Evolutionary conservation across 768 basidiomycete genomes (phyloP), one percentile per base, ranked within the genome.

Genomic region (Fomitopsis serialis): DNA sequence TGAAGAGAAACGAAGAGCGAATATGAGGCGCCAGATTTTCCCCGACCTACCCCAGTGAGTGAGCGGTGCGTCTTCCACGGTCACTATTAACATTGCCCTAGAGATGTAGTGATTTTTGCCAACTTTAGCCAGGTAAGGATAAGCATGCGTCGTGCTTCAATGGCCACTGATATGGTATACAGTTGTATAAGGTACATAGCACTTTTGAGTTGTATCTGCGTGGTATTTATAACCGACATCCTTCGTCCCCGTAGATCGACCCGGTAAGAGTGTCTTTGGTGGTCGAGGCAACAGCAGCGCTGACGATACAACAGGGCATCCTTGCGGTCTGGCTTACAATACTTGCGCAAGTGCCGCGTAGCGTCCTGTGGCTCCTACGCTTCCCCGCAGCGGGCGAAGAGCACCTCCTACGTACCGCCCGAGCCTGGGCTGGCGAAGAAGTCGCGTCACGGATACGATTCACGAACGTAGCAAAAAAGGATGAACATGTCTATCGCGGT

Each of bases 311-410:
- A 5, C 17, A 50, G 74, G 49, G 61, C 11, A 72, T 78, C 58
- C 78, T 78, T 57, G 67, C 69, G 55, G 69, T 71, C n/a, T 79
- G 78, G 78, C 64, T 79, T 36, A 70, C 68, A 32, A 78, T 79
- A 50, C 68, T 79, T 19, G 59, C 63, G 15, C 63, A 67, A 49
- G 72, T 77, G 42, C 74, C 70, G 15, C 70, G 70, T 17, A 78
- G 78, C 50, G 72, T 79, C 48, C 69, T 79, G n/a, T 79, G 78
- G 78, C 66, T 79, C 1, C 68, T 79, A 43, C 77, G 78, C 22
- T 79, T 79, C 56, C 78, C 78, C 7, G 64, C 69, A 1, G 66
- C 76, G 8, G 78, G 75, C 42, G 78, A 80, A 48, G 62, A 67
- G 48, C 72, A 79, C 53, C 64, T 79, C 32, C 58, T 71, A 27